Evolutionary conservation across 441 rosid species (phyloP).

Genomic region (Jatropha podagrica): DNA sequence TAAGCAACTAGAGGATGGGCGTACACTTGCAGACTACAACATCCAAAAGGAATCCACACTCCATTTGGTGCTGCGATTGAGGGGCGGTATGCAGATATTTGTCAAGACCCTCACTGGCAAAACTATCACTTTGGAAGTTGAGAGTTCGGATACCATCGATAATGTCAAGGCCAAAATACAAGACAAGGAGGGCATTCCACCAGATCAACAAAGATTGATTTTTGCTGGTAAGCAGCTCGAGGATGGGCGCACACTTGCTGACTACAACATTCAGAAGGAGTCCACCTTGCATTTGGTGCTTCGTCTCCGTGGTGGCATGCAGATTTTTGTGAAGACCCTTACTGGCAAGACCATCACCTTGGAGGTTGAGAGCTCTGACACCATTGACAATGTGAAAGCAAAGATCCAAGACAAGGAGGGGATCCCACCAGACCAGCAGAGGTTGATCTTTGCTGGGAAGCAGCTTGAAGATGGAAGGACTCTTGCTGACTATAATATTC

Average conservation of each 20-base stretch:
- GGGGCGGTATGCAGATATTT: background rate
- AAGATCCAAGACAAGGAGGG: background rate
- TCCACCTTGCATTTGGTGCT: background rate
- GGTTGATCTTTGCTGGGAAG: background rate
- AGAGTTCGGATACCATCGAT: background rate
- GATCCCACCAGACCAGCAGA: background rate
- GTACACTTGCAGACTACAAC: background rate
- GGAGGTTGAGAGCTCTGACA: background rate
- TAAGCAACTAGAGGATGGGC: background rate
- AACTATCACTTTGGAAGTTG: background rate
- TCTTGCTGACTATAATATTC: background rate
- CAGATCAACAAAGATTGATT: background rate
- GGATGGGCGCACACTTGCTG: background rate
- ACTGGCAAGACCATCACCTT: too few species aligned
- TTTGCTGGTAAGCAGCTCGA: constrained; percentile 4
- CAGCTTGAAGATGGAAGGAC: background rate
- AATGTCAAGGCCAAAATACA: background rate
- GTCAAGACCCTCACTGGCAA: background rate
- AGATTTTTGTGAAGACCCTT: too few species aligned
- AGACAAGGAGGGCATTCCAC: background rate
- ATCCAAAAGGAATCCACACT: background rate
- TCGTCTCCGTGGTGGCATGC: too few species aligned
- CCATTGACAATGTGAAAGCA: background rate
- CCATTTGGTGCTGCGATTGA: background rate
- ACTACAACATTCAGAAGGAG: constrained; percentile 4